phyloP scores from a whole-genome alignment of 768 basidiomycete species.

The Piloderma croceum region DNA sequence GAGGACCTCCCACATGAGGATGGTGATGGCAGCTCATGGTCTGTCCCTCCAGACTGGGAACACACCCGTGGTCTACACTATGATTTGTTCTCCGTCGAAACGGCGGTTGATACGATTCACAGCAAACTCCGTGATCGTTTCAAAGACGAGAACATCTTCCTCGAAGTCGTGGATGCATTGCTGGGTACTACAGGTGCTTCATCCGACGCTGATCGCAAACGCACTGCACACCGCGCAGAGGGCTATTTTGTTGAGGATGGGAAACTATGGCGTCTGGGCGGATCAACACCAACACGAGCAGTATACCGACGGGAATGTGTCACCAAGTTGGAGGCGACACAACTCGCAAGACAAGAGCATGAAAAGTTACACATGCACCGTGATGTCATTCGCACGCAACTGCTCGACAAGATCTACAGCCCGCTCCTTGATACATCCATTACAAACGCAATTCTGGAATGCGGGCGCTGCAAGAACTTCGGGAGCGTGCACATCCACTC shows the following conservation, averaged over 20 bases:
- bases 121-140: constrained; percentile 5
- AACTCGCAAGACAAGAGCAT: constrained; percentile 12
- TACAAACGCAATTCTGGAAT: constrained; percentile 11
- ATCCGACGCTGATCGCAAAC: constrained; percentile 4
- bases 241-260: constrained; percentile 17
- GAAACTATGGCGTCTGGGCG: constrained; percentile 18
- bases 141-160: constrained; percentile 14
- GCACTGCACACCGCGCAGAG: constrained; percentile 12
- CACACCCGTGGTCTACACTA: constrained; percentile 8
- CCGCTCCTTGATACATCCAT: constrained; percentile 22
- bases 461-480: constrained; percentile 26
- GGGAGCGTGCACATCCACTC: constrained; percentile 8
- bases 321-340: constrained; percentile 19
- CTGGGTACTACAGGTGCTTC: constrained; percentile 8
- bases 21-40: constrained; percentile 17
- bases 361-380: constrained; percentile 5
- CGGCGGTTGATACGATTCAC: background rate
- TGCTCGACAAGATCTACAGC: constrained; percentile 22
- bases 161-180: constrained; percentile 13
- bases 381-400: constrained; percentile 14
- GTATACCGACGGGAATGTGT: constrained; percentile 14
- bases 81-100: constrained; percentile 5
- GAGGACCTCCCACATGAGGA: constrained; percentile 1
- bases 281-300: constrained; percentile 7
- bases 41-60: constrained; percentile 23